A percentile compares a stretch with the other conserved stretches of the same genome.
Conservation (phyloP, 495 filamentous ascomycete genomes). For the Xeromyces bisporus region DNA sequence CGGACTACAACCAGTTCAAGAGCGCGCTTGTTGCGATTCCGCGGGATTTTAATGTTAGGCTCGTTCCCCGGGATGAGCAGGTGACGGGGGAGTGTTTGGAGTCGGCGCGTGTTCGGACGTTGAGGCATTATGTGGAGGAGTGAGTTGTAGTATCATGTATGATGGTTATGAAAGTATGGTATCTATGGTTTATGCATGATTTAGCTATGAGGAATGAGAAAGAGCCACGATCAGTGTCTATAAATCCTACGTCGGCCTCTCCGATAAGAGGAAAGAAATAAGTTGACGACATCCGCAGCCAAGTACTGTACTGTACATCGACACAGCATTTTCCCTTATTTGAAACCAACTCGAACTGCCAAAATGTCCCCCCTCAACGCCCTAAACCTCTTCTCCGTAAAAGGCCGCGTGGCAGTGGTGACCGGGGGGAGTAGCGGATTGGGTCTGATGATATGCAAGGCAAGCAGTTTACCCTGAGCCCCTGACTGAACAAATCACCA, state of each 20-base stretch:
- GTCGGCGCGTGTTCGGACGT: conserved; percentile 20
- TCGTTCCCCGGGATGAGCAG: conserved; percentile 27
- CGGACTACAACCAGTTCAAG: conserved; percentile 41
- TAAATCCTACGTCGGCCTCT: neutral
- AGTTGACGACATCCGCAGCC: neutral
- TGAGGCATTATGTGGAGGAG: conserved; percentile 27
- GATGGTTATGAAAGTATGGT: too few species aligned
- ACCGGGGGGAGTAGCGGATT: conserved; percentile 30
- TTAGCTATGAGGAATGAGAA: too few species aligned
- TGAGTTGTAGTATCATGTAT: too few species aligned
- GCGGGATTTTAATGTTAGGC: conserved; percentile 31
- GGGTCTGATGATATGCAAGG: conserved; percentile 28
- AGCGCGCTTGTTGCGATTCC: conserved; percentile 39
- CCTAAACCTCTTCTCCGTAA: conserved; percentile 10
- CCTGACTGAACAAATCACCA: neutral
- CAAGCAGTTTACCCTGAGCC: conserved; percentile 2
- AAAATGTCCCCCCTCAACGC: conserved; percentile 4
- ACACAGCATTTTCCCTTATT: neutral
- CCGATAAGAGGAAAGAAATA: neutral
- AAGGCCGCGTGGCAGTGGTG: conserved; percentile 23
- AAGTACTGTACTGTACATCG: too few species aligned
- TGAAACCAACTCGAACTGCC: neutral
- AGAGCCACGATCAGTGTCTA: too few species aligned
- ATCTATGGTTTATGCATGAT: too few species aligned
- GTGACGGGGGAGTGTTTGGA: conserved; percentile 17